Evolutionary conservation across 805 yeast genomes (phyloP).

Genomic region (Candida lessepsii): DNA sequence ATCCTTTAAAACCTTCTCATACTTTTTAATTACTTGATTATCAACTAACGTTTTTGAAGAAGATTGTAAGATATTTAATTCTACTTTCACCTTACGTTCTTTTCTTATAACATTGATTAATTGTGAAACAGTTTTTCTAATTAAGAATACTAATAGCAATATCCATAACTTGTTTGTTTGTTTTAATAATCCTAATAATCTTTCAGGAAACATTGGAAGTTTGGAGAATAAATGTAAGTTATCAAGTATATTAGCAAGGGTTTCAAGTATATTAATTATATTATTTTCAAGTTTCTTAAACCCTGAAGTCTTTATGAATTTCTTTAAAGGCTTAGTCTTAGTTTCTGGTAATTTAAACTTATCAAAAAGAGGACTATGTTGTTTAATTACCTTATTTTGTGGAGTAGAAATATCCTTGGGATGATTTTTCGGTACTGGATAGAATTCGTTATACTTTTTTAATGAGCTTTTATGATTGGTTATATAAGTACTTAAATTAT

Average conservation of each 20-base stretch:
- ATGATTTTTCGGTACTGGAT: conserved; percentile 20
- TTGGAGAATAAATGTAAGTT: conserved; percentile 41
- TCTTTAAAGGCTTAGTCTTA: conserved; percentile 5
- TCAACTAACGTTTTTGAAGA: conserved; percentile 21
- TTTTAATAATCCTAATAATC: conserved; percentile 28
- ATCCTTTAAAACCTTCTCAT: conserved; percentile 40
- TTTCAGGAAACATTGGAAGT: conserved; percentile 43
- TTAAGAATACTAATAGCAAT: conserved; percentile 38
- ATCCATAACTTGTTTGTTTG: conserved; percentile 47
- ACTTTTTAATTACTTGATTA: conserved; percentile 28
- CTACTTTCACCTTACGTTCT: conserved; percentile 37
- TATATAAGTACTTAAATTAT: conserved; percentile 29
- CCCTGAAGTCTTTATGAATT: conserved; percentile 20
- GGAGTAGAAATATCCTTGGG: neutral
- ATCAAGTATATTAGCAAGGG: conserved; percentile 38
- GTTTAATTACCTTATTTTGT: conserved; percentile 12
- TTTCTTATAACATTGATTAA: conserved; percentile 39
- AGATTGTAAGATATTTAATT: conserved; percentile 29
- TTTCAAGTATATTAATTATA: conserved; percentile 32
- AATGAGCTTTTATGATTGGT: conserved; percentile 14
- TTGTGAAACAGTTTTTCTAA: conserved; percentile 42
- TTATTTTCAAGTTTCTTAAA: conserved; percentile 31
- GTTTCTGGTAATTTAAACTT: conserved; percentile 24
- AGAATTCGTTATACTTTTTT: conserved; percentile 14
- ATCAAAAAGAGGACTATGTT: conserved; percentile 33